Base-by-base conservation (phyloP, 2,329 filamentous ascomycete genomes). In the Pseudogymnoascus sp. region DNA sequence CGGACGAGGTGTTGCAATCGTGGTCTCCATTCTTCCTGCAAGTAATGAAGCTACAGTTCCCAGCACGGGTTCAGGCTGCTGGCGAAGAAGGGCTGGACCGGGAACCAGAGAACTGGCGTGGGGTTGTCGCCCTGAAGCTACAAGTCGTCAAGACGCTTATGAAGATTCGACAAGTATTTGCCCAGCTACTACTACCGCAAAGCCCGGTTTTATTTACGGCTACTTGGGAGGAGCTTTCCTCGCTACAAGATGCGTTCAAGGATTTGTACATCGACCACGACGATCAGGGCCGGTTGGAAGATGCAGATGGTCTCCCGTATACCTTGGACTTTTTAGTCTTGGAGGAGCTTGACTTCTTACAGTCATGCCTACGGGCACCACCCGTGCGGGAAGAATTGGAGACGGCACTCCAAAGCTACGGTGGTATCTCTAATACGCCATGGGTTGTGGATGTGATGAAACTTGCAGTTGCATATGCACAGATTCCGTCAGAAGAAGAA, bases 61-160 rank as follows among this genome's bases (percentile, higher is more conserved):
- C 93, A 21, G 71, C 79, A 37, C 77, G 81, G 63, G 84, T 85
- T 1, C 76, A 75, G 5, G 79, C 82, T 65, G 76, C 80, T 40
- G 71, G 73, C 21, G 85, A 90, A 24, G 82, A 84, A 61, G 70
- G 76, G 59, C 77, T 78, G 3, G 75, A 74, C n/a, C 68, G 70
- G 24, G 81, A 83, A 68, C 83, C 89, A 0, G 85, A 89, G 16
- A 79, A 80, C 67, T 96, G 93, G 85, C 88, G 93, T 69, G 91
- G 91, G 19, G 77, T 90, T 16, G 86, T 97, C 69, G 87, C 91
- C 0, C 81, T 99, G 70, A 97, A 97, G 78, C 79, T 96, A 11
- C 95, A 97, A 77, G 87, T 92, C n/a, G 88, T 96, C 71, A 96
- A 93, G 83, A 92, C 92, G 21, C 80, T 99, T 65, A 88, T 96